phyloP scores from a whole-genome alignment of 1,284 basidiomycete genomes.

The Psilocybe mexicana region DNA sequence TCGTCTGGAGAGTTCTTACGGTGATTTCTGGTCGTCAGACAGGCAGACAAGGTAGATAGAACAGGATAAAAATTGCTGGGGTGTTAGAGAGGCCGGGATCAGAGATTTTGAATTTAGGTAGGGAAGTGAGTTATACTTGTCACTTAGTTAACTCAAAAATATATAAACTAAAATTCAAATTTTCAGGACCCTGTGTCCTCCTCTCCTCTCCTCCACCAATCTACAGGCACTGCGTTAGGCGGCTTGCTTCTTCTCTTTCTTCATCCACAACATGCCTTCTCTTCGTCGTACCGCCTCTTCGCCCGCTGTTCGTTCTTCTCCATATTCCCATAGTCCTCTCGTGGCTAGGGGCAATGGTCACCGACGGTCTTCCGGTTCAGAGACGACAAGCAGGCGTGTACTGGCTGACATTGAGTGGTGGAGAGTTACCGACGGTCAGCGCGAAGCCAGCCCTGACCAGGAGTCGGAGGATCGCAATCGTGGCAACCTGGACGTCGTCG shows the following conservation, averaged over 20 bases:
- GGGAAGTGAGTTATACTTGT: conserved; percentile 27
- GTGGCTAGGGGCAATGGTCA: conserved; percentile 45
- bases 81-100: conserved; percentile 20
- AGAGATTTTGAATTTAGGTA: conserved; percentile 17
- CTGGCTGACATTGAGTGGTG: conserved; percentile 85
- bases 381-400: conserved; percentile 62
- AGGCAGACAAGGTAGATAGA: conserved; percentile 20
- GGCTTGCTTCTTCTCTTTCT: conserved; percentile 33
- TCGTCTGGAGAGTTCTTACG: conserved; percentile 2
- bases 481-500: conserved; percentile 31
- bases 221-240: conserved; percentile 47
- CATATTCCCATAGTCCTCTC: conserved; percentile 46
- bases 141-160: conserved; percentile 14
- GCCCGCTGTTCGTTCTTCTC: conserved; percentile 61
- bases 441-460: conserved; percentile 45
- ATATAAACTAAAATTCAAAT: conserved; percentile 13
- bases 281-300: conserved; percentile 73
- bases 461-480: conserved; percentile 41
- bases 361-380: conserved; percentile 66
- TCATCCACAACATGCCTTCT: conserved; percentile 58
- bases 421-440: conserved; percentile 71
- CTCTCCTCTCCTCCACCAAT: conserved; percentile 28
- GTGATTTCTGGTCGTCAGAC: conserved; percentile 20
- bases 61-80: conserved; percentile 11
- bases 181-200: conserved; percentile 30